These are phyloP conservation scores for Chrysopogon serrulatus DNA, from an alignment of 176 grass and related monocot species.

Conservation along the genomic window DNA sequence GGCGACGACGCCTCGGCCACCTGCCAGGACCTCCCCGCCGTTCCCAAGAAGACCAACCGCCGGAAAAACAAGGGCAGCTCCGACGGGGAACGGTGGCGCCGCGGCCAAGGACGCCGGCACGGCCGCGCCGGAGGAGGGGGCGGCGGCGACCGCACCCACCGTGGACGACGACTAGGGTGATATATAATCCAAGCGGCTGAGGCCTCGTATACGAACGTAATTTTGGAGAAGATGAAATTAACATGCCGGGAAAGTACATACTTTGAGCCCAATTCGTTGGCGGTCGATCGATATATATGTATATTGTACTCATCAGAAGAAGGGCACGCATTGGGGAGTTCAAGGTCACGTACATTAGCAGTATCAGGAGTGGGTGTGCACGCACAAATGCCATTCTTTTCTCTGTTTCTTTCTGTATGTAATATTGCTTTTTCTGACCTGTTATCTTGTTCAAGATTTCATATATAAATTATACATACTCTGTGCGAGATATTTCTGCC, in stretches of 20 bases:
- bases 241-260: conserved; percentile 8
- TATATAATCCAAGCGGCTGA: not conserved
- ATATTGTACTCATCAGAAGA: conserved; percentile 7
- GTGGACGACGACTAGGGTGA: conserved; percentile 25
- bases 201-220: not conserved
- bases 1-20: conserved; percentile 3
- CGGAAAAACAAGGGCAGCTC: conserved; percentile 55
- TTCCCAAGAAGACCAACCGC: conserved; percentile 82
- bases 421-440: not conserved
- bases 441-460: not conserved
- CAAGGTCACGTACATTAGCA: conserved; percentile 4
- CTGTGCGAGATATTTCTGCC: not conserved
- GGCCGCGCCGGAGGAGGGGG: conserved; percentile 25
- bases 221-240: conserved; percentile 16
- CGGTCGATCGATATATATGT: not conserved
- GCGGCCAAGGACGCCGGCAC: conserved; percentile 16
- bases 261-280: conserved; percentile 13
- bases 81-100: conserved; percentile 6
- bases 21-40: conserved; percentile 53
- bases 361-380: conserved; percentile 27
- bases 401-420: conserved; percentile 12
- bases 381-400: conserved; percentile 29
- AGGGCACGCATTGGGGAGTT: not conserved
- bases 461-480: conserved; percentile 24
- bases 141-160: not conserved